These are phyloP conservation scores for Fraxinus dipetala DNA, from an alignment of 305 asterid genomes.

Conservation along the genomic window DNA sequence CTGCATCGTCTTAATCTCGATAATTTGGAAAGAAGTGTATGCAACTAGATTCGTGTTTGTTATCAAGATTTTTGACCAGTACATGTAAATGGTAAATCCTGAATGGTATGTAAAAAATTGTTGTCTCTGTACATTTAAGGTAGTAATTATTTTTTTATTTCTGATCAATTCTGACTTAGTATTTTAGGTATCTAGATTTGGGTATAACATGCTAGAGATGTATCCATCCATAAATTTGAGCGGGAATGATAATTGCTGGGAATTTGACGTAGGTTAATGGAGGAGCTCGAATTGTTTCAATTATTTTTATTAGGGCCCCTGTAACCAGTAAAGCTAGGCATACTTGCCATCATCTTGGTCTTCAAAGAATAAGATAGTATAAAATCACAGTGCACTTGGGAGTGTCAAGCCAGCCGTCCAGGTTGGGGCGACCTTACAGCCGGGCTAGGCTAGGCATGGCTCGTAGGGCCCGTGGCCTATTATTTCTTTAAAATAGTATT, in stretches of 20 bases:
- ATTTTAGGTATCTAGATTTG: not conserved
- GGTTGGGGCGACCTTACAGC: not conserved
- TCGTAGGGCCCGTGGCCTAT: not conserved
- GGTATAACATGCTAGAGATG: not conserved
- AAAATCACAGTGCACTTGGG: not conserved
- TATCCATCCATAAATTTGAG: not conserved
- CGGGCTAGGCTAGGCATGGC: not conserved
- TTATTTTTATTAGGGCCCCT: not conserved
- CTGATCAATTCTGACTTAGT: not conserved
- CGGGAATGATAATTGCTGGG: not conserved
- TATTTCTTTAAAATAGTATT: not conserved
- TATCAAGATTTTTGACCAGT: not conserved
- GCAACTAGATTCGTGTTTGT: not conserved
- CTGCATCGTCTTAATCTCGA: constrained; percentile 7
- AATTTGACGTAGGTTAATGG: not conserved
- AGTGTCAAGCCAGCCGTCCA: not conserved
- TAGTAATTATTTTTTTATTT: not conserved
- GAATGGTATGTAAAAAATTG: not conserved
- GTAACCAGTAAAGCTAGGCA: not conserved
- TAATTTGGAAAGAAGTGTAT: not conserved
- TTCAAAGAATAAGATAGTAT: not conserved
- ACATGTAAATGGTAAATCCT: not conserved
- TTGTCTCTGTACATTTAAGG: not conserved
- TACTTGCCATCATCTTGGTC: not conserved
- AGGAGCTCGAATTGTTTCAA: not conserved